Conservation (phyloP, 768 basidiomycete genomes). For the Porpolomopsis calyptriformis region DNA sequence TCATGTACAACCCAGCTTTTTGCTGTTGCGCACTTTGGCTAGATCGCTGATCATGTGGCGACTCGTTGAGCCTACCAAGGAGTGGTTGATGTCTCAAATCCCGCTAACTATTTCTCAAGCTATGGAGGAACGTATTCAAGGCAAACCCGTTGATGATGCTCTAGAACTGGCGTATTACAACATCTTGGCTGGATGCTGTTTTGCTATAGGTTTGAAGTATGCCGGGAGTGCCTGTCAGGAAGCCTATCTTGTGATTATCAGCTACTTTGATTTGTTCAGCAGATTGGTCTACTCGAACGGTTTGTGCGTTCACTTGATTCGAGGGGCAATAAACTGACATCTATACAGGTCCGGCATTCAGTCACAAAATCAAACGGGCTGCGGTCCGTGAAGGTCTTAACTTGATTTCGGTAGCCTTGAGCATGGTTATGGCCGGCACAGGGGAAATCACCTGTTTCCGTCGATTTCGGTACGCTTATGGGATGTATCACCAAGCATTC, state of each 20-base stretch:
- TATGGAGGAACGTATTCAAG: slow-evolving; percentile 42
- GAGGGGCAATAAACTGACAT: slow-evolving; percentile 6
- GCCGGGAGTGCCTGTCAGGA: slow-evolving; percentile 90
- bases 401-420: slow-evolving; percentile 73
- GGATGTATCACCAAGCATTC: slow-evolving; percentile 64
- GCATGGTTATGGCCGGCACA: slow-evolving; percentile 96
- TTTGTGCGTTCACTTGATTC: slow-evolving; percentile 24
- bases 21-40: slow-evolving; percentile 72
- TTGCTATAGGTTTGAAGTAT: slow-evolving; percentile 84
- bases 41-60: slow-evolving; percentile 83
- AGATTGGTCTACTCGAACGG: slow-evolving; percentile 58
- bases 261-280: slow-evolving; percentile 72
- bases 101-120: slow-evolving; percentile 55
- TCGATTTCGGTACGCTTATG: slow-evolving; percentile 80
- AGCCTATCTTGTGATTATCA: slow-evolving; percentile 74
- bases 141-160: slow-evolving; percentile 50
- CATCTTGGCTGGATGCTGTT: slow-evolving; percentile 84
- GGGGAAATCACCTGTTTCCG: slow-evolving; percentile 87
- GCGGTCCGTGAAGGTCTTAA: slow-evolving; percentile 83
- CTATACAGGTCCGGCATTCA: slow-evolving; percentile 61
- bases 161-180: slow-evolving; percentile 87
- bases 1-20: slow-evolving; percentile 77
- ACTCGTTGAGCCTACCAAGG: slow-evolving; percentile 52
- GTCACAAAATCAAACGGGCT: slow-evolving; percentile 79
- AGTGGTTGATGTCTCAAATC: slow-evolving; percentile 65